These are phyloP conservation scores for Solanum paucissectum DNA, from an alignment of 257 asterid genomes.

Conservation along the genomic window DNA sequence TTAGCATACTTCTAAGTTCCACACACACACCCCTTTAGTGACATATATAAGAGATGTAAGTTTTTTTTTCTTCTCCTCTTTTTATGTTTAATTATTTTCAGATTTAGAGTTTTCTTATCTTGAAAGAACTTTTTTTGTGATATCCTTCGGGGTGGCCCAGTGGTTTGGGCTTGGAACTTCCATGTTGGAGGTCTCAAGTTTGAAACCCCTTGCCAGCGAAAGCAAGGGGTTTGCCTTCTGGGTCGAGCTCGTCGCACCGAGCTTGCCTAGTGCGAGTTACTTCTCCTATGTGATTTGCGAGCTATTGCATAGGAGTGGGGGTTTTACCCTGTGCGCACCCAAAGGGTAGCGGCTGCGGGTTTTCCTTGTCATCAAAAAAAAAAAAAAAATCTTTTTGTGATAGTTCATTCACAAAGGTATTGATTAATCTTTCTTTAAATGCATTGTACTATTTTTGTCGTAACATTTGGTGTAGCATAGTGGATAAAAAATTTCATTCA, in stretches of 20 bases:
- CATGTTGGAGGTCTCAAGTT: no score
- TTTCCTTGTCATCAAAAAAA: no score
- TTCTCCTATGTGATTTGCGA: no score
- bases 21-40: neutral
- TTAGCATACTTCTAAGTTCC: neutral
- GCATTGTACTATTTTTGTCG: neutral
- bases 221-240: no score
- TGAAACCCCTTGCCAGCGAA: no score
- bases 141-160: no score
- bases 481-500: neutral
- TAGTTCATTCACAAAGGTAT: neutral
- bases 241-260: no score
- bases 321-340: no score
- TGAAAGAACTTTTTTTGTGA: neutral
- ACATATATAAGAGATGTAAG: neutral
- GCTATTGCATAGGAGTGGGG: no score
- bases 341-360: no score
- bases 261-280: no score
- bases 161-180: no score
- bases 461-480: neutral
- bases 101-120: neutral
- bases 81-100: neutral
- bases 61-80: neutral
- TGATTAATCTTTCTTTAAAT: neutral
- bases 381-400: neutral